These are phyloP conservation scores for Ophiostoma ulmi DNA, from an alignment of 2,329 filamentous ascomycete genomes.

Conservation along the genomic window DNA sequence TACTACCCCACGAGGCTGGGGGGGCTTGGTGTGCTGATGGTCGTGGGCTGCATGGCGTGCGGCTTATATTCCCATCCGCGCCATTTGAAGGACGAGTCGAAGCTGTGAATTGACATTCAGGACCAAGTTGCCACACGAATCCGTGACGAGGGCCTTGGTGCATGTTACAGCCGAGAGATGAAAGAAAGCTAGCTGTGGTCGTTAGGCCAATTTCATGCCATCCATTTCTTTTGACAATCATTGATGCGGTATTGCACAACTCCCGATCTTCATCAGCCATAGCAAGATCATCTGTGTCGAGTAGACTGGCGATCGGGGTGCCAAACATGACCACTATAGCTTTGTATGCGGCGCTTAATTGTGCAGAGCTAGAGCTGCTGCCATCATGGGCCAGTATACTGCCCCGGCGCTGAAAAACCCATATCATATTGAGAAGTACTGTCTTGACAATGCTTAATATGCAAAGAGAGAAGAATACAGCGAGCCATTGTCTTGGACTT, in stretches of 20 bases:
- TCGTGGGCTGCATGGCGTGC: background rate
- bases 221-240: conserved; percentile 43
- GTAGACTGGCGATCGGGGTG: conserved; percentile 40
- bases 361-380: background rate
- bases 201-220: conserved; percentile 45
- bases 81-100: background rate
- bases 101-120: background rate
- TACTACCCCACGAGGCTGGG: background rate
- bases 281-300: conserved; percentile 41
- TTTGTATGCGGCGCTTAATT: conserved; percentile 48
- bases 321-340: conserved; percentile 47
- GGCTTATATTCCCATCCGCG: background rate
- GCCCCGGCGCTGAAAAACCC: conserved; percentile 25
- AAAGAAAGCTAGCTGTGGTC: conserved; percentile 48
- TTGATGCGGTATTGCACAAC: conserved; percentile 41
- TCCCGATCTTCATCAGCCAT: conserved; percentile 44
- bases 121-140: conserved; percentile 36
- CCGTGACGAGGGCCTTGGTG: conserved; percentile 39
- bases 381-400: background rate
- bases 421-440: conserved; percentile 45
- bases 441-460: conserved; percentile 54
- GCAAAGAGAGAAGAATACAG: conserved; percentile 51
- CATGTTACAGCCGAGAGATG: conserved; percentile 44
- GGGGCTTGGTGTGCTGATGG: background rate
- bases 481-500: conserved; percentile 45